Percentiles rank a stretch among this genome's conserved stretches.
Evolutionary conservation across 768 basidiomycete species (phyloP).

Genomic region (Tylopilus felleus): DNA sequence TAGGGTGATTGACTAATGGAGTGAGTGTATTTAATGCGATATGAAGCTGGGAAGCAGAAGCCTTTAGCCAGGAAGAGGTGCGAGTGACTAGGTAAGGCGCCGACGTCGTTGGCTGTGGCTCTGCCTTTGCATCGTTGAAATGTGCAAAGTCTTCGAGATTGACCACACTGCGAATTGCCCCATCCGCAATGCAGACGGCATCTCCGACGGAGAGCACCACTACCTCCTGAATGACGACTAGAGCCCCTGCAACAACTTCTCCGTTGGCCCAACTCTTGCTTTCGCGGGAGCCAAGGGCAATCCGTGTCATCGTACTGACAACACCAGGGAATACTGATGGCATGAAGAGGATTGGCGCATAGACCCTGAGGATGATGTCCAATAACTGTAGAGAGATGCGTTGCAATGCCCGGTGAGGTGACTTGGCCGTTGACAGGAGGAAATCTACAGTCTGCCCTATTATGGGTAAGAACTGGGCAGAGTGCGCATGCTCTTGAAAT

Average conservation of each 20-base stretch:
- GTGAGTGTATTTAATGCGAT: conserved; percentile 78
- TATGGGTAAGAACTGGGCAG: conserved; percentile 62
- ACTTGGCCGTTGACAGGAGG: conserved; percentile 57
- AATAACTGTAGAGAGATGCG: conserved; percentile 58
- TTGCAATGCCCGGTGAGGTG: conserved; percentile 61
- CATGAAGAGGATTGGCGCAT: conserved; percentile 48
- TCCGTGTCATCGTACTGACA: conserved; percentile 70
- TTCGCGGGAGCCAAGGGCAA: conserved; percentile 54
- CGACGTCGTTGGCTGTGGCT: conserved; percentile 23
- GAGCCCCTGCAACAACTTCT: conserved; percentile 55
- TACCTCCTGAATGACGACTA: conserved; percentile 52
- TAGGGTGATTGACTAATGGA: conserved; percentile 69
- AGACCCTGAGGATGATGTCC: conserved; percentile 45
- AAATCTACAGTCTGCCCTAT: conserved; percentile 81
- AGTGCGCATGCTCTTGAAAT: conserved; percentile 39
- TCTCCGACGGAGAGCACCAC: conserved; percentile 65
- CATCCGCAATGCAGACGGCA: conserved; percentile 58
- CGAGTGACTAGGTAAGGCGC: conserved; percentile 52
- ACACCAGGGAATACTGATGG: conserved; percentile 83
- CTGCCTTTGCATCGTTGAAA: conserved; percentile 18
- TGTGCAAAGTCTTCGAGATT: conserved; percentile 62
- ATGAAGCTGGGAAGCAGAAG: conserved; percentile 77
- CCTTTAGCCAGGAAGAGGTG: conserved; percentile 75
- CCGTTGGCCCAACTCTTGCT: conserved; percentile 72
- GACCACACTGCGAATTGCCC: conserved; percentile 50